Conservation (phyloP, 176 grass and related monocot genomes). For the Chrysopogon serrulatus region DNA sequence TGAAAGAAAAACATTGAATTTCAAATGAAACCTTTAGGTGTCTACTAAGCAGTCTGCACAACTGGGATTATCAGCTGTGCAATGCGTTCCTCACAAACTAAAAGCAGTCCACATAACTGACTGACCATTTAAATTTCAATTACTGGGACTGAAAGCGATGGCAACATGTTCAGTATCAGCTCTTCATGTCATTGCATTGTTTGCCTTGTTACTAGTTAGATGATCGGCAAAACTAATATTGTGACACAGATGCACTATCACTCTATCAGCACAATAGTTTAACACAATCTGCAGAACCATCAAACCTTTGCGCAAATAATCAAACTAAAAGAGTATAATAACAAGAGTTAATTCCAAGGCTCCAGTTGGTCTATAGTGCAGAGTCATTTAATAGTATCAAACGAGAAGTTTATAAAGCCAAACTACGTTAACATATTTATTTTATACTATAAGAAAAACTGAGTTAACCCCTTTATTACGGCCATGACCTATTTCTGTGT, state of each 20-base stretch:
- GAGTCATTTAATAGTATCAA: neutral
- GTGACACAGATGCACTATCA: neutral
- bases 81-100: neutral
- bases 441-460: no score
- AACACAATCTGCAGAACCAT: neutral
- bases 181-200: neutral
- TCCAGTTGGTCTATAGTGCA: neutral
- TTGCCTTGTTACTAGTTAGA: neutral
- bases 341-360: neutral
- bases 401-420: neutral
- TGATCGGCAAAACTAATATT: neutral
- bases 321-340: neutral
- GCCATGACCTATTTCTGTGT: neutral
- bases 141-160: neutral
- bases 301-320: neutral
- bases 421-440: neutral
- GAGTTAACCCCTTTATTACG: neutral
- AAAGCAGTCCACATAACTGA: neutral
- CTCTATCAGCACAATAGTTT: neutral
- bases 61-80: neutral
- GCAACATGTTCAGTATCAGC: neutral
- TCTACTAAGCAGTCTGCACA: neutral
- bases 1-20: neutral
- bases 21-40: neutral
- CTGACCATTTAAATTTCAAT: neutral